Conservation (phyloP, 1,284 basidiomycete genomes). For the Tilletiopsis washingtonensis region DNA sequence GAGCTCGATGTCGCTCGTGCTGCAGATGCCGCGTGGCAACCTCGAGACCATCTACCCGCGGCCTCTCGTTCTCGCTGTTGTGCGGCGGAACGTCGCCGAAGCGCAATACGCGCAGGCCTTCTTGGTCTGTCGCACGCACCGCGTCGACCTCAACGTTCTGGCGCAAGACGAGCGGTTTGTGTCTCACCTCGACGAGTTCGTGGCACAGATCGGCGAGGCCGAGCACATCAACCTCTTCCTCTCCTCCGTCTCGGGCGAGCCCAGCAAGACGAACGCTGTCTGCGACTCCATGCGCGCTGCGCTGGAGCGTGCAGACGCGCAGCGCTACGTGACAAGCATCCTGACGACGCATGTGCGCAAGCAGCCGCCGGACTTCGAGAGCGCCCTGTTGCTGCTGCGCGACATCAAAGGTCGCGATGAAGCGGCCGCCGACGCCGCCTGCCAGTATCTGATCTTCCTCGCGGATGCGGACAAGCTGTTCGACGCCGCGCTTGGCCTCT, state of each 20-base stretch:
- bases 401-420: slow-evolving; percentile 65
- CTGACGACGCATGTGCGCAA: slow-evolving; percentile 89
- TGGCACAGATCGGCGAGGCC: slow-evolving; percentile 77
- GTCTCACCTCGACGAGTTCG: slow-evolving; percentile 53
- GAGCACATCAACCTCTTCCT: slow-evolving; percentile 92
- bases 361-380: slow-evolving; percentile 81
- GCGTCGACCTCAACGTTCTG: slow-evolving; percentile 81
- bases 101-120: slow-evolving; percentile 72
- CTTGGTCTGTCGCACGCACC: slow-evolving; percentile 80
- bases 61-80: slow-evolving; percentile 69
- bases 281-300: slow-evolving; percentile 71
- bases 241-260: slow-evolving; percentile 57
- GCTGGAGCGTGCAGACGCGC: slow-evolving; percentile 62
- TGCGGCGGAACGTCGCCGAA: slow-evolving; percentile 30
- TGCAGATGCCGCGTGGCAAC: slow-evolving; percentile 98
- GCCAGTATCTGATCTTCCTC: slow-evolving; percentile 97
- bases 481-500: slow-evolving; percentile 94
- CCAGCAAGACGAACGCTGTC: slow-evolving; percentile 58
- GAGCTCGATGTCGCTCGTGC: slow-evolving; percentile 61
- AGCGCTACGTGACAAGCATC: slow-evolving; percentile 79
- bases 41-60: slow-evolving; percentile 90
- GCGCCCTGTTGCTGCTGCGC: slow-evolving; percentile 69
- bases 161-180: slow-evolving; percentile 74
- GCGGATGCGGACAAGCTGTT: slow-evolving; percentile 87
- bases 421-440: slow-evolving; percentile 80